These are phyloP conservation scores for Phytophthora citrophthora DNA, from an alignment of 352 stramenopile genomes.

Conservation along the genomic window DNA sequence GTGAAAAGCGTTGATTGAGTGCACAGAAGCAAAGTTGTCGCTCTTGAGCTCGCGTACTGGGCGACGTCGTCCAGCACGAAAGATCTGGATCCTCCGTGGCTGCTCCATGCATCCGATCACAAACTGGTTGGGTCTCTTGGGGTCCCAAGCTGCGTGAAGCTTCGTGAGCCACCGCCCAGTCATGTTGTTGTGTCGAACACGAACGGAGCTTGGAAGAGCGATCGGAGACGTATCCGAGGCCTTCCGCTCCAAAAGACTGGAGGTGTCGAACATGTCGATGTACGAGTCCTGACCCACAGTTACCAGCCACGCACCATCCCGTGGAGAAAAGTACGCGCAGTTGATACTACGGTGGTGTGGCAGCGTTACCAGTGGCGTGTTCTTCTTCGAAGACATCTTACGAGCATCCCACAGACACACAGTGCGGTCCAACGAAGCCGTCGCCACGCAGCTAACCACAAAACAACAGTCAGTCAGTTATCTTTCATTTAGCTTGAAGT, in stretches of 20 bases:
- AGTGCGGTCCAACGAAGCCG: slow-evolving; percentile 80
- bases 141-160: slow-evolving; percentile 82
- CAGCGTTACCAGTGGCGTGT: slow-evolving; percentile 57
- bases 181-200: slow-evolving; percentile 82
- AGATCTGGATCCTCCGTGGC: slow-evolving; percentile 84
- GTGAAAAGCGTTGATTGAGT: slow-evolving; percentile 90
- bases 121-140: slow-evolving; percentile 74
- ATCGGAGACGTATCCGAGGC: slow-evolving; percentile 40
- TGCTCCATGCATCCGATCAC: slow-evolving; percentile 87
- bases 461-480: too few species aligned
- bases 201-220: slow-evolving; percentile 42
- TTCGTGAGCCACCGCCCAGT: slow-evolving; percentile 90
- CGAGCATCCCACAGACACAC: slow-evolving; percentile 86
- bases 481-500: not conserved
- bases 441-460: slow-evolving; percentile 66
- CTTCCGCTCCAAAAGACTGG: slow-evolving; percentile 37
- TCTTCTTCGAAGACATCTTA: slow-evolving; percentile 52
- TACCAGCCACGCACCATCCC: slow-evolving; percentile 65
- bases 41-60: slow-evolving; percentile 75
- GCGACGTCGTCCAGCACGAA: slow-evolving; percentile 66
- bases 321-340: slow-evolving; percentile 86
- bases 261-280: slow-evolving; percentile 76
- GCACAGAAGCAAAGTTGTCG: slow-evolving; percentile 78
- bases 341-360: slow-evolving; percentile 84
- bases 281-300: slow-evolving; percentile 87